These are phyloP conservation scores for Circinella umbellata DNA, from an alignment of 371 early-diverging fungal genomes.

Conservation along the genomic window DNA sequence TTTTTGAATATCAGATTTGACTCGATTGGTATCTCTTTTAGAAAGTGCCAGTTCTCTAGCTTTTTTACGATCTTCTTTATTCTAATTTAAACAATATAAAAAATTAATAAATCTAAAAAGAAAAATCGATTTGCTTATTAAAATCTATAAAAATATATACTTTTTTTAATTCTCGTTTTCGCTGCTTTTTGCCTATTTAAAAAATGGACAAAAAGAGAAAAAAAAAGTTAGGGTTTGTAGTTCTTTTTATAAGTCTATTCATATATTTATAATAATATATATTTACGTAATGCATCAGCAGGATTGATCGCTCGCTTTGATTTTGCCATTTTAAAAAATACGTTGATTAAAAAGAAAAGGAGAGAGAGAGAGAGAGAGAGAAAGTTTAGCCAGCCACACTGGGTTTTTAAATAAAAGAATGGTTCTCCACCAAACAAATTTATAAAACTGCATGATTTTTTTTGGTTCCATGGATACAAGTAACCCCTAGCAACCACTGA, in stretches of 20 bases:
- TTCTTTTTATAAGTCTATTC: no score
- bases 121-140: not conserved
- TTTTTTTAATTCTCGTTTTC: slow-evolving; percentile 70
- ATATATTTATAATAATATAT: not conserved
- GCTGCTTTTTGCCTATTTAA: slow-evolving; percentile 62
- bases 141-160: slow-evolving; percentile 26
- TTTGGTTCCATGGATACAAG: no score
- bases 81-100: slow-evolving; percentile 35
- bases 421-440: not conserved
- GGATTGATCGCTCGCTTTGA: slow-evolving; percentile 54
- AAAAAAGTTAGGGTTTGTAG: not conserved
- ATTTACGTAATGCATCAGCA: slow-evolving; percentile 52
- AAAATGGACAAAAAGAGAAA: not conserved
- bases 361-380: slow-evolving; percentile 7
- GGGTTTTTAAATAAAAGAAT: not conserved
- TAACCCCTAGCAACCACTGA: no score
- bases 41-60: slow-evolving; percentile 55
- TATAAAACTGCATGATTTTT: no score
- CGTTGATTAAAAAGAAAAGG: not conserved
- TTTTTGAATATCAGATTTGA: slow-evolving; percentile 48
- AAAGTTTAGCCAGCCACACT: not conserved
- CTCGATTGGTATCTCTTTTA: slow-evolving; percentile 55
- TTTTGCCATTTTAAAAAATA: slow-evolving; percentile 39
- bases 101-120: not conserved
- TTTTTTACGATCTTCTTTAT: slow-evolving; percentile 64